These are phyloP conservation scores for Aspergillus uvarum DNA, from an alignment of 2,329 filamentous ascomycete genomes.

Conservation along the genomic window DNA sequence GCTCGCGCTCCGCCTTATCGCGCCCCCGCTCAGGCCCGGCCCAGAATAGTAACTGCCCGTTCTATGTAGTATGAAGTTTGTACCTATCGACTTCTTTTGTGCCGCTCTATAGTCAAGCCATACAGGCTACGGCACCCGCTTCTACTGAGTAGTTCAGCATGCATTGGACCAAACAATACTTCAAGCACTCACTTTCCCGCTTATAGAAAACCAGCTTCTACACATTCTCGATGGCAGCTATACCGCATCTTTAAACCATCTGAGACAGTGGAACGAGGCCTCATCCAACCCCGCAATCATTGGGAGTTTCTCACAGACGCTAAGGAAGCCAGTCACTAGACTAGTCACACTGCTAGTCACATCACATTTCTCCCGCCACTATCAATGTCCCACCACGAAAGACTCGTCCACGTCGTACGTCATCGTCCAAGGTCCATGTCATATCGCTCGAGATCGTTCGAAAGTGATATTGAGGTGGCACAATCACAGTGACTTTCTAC, in stretches of 20 bases:
- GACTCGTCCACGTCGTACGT: neutral
- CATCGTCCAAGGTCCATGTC: neutral
- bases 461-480: neutral
- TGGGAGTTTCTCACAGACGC: neutral
- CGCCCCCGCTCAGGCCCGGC: neutral
- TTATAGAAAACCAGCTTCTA: neutral
- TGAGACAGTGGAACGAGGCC: constrained; percentile 3
- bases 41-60: neutral
- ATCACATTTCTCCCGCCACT: constrained; percentile 17
- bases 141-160: neutral
- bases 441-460: neutral
- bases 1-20: neutral
- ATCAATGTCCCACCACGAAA: constrained; percentile 2
- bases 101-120: neutral
- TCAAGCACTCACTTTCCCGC: neutral
- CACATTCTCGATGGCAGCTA: neutral
- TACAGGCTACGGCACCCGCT: neutral
- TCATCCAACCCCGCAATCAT: constrained; percentile 9
- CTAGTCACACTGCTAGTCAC: constrained; percentile 13
- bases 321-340: constrained; percentile 6
- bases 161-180: neutral
- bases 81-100: neutral
- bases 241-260: constrained; percentile 8
- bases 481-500: neutral
- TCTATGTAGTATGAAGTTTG: no score